A percentile compares a stretch with the other conserved stretches of the same genome.
Evolutionary conservation across 371 early-diverging fungal genomes (phyloP).

Genomic region (Zopfochytrium polystomum): DNA sequence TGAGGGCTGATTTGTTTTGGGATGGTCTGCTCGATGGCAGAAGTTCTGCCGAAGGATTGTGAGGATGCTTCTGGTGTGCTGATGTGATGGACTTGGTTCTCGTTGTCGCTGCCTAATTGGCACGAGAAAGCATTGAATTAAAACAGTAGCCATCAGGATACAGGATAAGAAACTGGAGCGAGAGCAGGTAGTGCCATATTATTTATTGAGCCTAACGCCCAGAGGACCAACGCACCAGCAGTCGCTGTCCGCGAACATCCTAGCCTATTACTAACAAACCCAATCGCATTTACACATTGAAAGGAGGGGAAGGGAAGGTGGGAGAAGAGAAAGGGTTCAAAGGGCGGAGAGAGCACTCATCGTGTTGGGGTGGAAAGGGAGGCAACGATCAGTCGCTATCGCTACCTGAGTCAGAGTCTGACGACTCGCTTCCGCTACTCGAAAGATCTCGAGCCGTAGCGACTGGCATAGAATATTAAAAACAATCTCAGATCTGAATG

Average conservation of each 20-base stretch:
- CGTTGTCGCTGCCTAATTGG: no score
- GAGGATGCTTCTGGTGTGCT: no score
- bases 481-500: neutral
- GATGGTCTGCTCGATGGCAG: no score
- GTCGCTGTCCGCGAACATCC: neutral
- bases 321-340: conserved; percentile 2
- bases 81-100: no score
- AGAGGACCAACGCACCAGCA: neutral
- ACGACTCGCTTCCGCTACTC: conserved; percentile 21
- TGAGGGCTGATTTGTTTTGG: no score
- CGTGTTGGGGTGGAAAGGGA: neutral
- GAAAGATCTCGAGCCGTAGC: conserved; percentile 8
- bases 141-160: no score
- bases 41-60: no score
- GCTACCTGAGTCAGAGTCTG: conserved; percentile 35
- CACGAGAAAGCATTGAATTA: no score
- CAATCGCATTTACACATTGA: conserved; percentile 1
- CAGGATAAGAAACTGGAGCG: no score
- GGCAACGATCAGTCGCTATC: conserved; percentile 12
- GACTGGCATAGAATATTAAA: neutral
- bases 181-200: no score
- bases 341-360: neutral
- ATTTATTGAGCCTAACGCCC: neutral
- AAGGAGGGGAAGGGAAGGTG: neutral
- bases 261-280: neutral